Conservation (phyloP, 768 basidiomycete species). For the Coprinopsis marcescibilis region DNA sequence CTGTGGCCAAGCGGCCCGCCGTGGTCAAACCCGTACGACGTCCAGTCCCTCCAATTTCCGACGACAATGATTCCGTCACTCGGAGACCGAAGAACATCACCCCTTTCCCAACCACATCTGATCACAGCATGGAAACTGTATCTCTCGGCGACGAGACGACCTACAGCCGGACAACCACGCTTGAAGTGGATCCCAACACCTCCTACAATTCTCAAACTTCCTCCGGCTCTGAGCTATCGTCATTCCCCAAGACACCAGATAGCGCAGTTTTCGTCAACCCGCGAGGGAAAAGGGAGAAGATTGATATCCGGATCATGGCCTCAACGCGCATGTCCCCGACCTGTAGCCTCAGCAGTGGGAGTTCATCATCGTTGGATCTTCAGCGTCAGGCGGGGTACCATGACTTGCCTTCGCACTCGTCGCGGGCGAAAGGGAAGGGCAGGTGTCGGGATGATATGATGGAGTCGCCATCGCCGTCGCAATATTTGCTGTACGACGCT, state of each 20-base stretch:
- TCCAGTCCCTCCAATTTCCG: not conserved
- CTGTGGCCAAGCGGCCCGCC: not conserved
- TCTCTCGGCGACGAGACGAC: conserved; percentile 1
- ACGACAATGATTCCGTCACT: not conserved
- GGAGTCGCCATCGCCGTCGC: conserved; percentile 8
- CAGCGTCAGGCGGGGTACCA: conserved; percentile 1
- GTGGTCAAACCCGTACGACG: not conserved
- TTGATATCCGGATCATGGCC: conserved; percentile 4
- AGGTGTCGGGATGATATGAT: conserved; percentile 5
- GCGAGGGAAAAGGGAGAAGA: conserved; percentile 1
- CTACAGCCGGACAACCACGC: not conserved
- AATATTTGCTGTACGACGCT: conserved; percentile 7
- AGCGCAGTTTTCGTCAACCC: not conserved
- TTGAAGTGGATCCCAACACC: not conserved
- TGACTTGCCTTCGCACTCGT: conserved; percentile 6
- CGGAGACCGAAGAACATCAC: not conserved
- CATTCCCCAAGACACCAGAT: conserved; percentile 10
- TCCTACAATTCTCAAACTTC: conserved; percentile 1
- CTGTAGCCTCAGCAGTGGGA: not conserved
- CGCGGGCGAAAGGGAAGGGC: not conserved
- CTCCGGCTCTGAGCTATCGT: conserved; percentile 1
- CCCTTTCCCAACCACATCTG: no score
- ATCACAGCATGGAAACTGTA: conserved; percentile 7
- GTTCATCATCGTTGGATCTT: not conserved
- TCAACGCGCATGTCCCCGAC: not conserved